These are phyloP conservation scores for Phytophthora capsici DNA, from an alignment of 352 stramenopile genomes.

Conservation along the genomic window DNA sequence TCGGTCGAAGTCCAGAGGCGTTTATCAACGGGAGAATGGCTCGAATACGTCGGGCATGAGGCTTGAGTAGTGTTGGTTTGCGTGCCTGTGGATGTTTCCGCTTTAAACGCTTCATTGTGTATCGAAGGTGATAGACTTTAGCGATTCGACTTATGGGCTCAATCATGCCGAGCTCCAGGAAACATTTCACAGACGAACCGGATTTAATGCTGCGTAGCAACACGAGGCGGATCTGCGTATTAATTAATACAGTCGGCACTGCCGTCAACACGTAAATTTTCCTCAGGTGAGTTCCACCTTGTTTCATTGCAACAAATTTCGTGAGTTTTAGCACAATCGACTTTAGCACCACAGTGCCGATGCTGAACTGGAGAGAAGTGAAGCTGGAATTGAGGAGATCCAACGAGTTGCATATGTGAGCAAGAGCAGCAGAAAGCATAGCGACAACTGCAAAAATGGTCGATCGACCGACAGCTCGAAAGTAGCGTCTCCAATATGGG, in stretches of 20 bases:
- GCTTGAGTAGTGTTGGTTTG: not conserved
- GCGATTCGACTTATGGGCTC: not conserved
- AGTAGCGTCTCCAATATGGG: not conserved
- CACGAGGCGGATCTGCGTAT: slow-evolving; percentile 19
- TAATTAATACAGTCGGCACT: slow-evolving; percentile 24
- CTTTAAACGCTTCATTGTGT: not conserved
- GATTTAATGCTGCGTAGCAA: slow-evolving; percentile 4
- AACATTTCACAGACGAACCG: not conserved
- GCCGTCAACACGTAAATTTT: slow-evolving; percentile 20
- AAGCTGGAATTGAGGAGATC: not conserved
- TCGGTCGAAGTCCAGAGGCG: not conserved
- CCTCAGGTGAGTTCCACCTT: not conserved
- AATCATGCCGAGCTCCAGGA: slow-evolving; percentile 17
- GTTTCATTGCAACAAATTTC: not conserved
- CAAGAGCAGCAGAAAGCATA: not conserved
- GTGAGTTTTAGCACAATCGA: not conserved
- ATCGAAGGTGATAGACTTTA: slow-evolving; percentile 5
- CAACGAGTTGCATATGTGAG: not conserved
- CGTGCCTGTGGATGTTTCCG: not conserved
- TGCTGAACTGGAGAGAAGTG: not conserved
- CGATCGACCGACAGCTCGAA: not conserved
- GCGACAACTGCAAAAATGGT: not conserved
- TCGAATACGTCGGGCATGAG: not conserved
- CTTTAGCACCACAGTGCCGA: not conserved
- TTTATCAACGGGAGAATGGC: not conserved